These are phyloP conservation scores for Pugionium cornutum DNA, from an alignment of 345 rosid genomes.

Conservation along the genomic window DNA sequence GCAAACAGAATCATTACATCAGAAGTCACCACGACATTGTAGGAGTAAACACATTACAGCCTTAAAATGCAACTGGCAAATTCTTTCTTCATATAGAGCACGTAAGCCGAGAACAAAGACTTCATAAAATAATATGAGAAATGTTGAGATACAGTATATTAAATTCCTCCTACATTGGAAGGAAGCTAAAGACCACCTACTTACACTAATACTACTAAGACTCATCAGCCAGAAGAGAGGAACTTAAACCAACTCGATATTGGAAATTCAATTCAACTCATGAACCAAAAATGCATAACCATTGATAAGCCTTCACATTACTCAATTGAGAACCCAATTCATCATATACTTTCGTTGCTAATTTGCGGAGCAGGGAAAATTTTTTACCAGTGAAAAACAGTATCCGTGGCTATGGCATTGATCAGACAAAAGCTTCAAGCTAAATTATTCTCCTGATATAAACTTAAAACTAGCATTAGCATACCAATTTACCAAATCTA, in stretches of 20 bases:
- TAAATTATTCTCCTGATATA: slow-evolving; percentile 1
- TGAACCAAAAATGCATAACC: background rate
- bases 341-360: background rate
- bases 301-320: slow-evolving; percentile 10
- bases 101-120: background rate
- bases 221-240: background rate
- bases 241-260: slow-evolving; percentile 10
- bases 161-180: background rate
- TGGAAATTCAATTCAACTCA: slow-evolving; percentile 18
- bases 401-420: slow-evolving; percentile 11
- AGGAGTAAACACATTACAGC: slow-evolving; percentile 6
- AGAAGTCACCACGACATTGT: slow-evolving; percentile 14
- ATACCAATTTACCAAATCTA: background rate
- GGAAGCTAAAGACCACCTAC: background rate
- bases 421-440: slow-evolving; percentile 22
- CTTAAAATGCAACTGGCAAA: slow-evolving; percentile 13
- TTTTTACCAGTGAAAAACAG: slow-evolving; percentile 16
- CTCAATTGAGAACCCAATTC: background rate
- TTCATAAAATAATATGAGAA: background rate
- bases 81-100: background rate
- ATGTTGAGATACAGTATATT: slow-evolving; percentile 16
- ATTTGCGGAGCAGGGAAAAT: slow-evolving; percentile 5
- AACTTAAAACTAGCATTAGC: slow-evolving; percentile 3
- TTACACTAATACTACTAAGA: no score
- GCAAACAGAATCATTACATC: slow-evolving; percentile 21